Conservation (phyloP, 768 basidiomycete genomes). For the Tricholoma flavovirens region DNA sequence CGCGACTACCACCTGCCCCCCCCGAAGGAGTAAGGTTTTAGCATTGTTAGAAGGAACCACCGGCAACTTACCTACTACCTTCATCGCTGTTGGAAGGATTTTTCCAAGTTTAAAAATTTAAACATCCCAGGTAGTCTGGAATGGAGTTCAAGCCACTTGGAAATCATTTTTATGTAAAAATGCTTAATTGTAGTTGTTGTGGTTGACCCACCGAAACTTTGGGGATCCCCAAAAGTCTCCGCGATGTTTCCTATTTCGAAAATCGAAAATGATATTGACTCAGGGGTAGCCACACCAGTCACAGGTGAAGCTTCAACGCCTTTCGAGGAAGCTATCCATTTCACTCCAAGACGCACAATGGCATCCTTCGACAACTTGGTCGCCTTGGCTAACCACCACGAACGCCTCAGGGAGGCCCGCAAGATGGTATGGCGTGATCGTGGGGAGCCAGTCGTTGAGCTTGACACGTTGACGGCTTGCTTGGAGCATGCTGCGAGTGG, state of each 20-base stretch:
- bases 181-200: no score
- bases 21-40: no score
- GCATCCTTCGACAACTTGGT: slow-evolving; percentile 81
- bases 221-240: background rate
- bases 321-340: slow-evolving; percentile 30
- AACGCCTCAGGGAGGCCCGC: slow-evolving; percentile 63
- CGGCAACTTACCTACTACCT: no score
- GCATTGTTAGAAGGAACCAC: no score
- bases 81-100: no score
- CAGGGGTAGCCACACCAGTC: slow-evolving; percentile 8
- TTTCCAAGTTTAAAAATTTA: no score
- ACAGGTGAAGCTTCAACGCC: slow-evolving; percentile 12
- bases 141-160: no score
- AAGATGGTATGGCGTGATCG: slow-evolving; percentile 80
- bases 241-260: background rate
- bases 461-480: slow-evolving; percentile 59
- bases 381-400: slow-evolving; percentile 79
- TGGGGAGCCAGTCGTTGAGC: slow-evolving; percentile 68
- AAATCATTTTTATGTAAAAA: no score
- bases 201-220: background rate
- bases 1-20: no score
- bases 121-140: no score
- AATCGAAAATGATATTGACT: slow-evolving; percentile 6
- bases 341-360: slow-evolving; percentile 54
- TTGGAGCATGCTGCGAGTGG: slow-evolving; percentile 67